A percentile compares a stretch with the other conserved stretches of the same genome.
Evolutionary conservation across 1,284 basidiomycete species (phyloP).

Genomic region (Apiotrichum gamsii): DNA sequence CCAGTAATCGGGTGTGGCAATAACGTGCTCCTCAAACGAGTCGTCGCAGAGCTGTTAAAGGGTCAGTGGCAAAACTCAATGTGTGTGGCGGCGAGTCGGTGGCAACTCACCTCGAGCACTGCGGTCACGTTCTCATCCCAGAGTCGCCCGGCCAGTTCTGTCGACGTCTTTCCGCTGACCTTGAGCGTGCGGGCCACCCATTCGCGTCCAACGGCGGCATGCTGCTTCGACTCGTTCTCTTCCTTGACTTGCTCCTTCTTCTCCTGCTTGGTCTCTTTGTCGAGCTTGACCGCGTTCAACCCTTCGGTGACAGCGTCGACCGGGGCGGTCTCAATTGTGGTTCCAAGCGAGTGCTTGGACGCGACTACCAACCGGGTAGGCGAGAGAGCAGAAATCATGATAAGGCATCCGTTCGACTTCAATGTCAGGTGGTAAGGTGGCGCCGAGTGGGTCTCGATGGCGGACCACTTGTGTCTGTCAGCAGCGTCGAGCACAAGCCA

Average conservation of each 20-base stretch:
- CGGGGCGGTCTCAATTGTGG: conserved; percentile 30
- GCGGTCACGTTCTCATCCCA: conserved; percentile 86
- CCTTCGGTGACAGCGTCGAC: conserved; percentile 4
- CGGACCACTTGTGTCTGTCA: conserved; percentile 62
- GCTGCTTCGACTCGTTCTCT: conserved; percentile 26
- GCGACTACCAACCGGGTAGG: conserved; percentile 72
- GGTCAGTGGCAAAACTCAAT: not conserved
- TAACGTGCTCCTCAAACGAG: conserved; percentile 94
- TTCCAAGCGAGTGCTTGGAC: conserved; percentile 84
- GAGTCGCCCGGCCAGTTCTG: conserved; percentile 65
- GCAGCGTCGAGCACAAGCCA: not conserved
- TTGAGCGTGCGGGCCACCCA: conserved; percentile 77
- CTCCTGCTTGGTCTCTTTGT: conserved; percentile 8
- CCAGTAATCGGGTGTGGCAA: conserved; percentile 70
- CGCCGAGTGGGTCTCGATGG: conserved; percentile 64
- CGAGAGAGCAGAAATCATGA: conserved; percentile 85
- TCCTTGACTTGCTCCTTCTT: conserved; percentile 17
- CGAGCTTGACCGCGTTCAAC: conserved; percentile 8
- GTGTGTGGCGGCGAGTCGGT: too few relatives aligned
- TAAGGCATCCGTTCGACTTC: conserved; percentile 97
- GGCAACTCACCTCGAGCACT: conserved; percentile 71
- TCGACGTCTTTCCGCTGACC: conserved; percentile 60
- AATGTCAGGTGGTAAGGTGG: conserved; percentile 83
- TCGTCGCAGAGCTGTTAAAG: conserved; percentile 82
- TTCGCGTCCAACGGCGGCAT: conserved; percentile 44